Conservation (phyloP, 257 asterid species). For the Fraxinus pennsylvanica region DNA sequence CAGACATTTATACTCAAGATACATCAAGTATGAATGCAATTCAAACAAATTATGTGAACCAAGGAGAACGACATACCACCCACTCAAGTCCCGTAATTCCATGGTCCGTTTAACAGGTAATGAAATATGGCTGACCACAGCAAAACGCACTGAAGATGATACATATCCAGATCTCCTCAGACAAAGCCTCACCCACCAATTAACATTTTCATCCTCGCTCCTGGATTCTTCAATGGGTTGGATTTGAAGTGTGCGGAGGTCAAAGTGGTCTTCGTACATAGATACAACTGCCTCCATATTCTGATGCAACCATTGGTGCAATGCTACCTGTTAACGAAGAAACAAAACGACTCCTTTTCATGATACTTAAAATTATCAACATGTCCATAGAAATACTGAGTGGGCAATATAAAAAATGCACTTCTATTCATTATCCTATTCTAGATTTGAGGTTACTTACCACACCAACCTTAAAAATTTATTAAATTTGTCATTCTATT, state of each 20-base stretch:
- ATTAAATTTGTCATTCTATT: too few species aligned
- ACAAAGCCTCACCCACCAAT: conserved; percentile 76
- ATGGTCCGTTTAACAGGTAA: conserved; percentile 84
- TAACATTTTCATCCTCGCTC: conserved; percentile 42
- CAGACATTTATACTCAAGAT: not conserved
- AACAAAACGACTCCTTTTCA: conserved; percentile 12
- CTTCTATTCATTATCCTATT: not conserved
- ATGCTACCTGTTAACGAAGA: conserved; percentile 63
- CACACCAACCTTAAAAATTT: too few species aligned
- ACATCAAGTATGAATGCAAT: not conserved
- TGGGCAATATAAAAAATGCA: not conserved
- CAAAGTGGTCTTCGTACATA: conserved; percentile 92
- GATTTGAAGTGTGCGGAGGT: conserved; percentile 61
- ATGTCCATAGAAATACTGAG: not conserved
- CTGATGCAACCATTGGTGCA: conserved; percentile 88
- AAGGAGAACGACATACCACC: conserved; percentile 61
- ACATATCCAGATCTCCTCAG: conserved; percentile 44
- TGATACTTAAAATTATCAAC: conserved; percentile 5
- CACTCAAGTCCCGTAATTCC: conserved; percentile 81
- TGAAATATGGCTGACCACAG: conserved; percentile 54
- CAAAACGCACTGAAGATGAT: conserved; percentile 43
- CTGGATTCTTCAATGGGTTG: conserved; percentile 45
- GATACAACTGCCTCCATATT: conserved; percentile 90
- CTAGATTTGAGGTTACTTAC: too few species aligned
- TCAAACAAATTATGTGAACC: conserved; percentile 6